These are phyloP conservation scores for Neurospora tetraspora DNA, from an alignment of 495 filamentous ascomycete species.

Conservation along the genomic window DNA sequence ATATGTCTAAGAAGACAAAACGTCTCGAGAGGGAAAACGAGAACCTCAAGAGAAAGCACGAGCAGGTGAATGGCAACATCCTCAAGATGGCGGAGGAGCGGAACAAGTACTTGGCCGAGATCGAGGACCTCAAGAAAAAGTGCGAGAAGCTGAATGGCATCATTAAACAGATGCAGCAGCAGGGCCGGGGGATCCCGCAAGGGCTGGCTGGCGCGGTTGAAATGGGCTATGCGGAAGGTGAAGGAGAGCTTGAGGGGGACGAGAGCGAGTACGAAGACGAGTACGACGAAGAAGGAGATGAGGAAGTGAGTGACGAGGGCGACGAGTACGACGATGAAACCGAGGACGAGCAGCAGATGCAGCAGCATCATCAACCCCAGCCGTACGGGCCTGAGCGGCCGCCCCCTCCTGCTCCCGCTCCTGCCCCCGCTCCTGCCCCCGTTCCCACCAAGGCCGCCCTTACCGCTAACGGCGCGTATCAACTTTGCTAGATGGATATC, in stretches of 20 bases:
- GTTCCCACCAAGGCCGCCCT: conserved; percentile 12
- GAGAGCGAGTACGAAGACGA: conserved; percentile 71
- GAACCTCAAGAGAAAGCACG: conserved; percentile 81
- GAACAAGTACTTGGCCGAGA: conserved; percentile 66
- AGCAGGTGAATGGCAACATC: conserved; percentile 88
- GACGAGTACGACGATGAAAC: conserved; percentile 41
- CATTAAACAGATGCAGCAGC: conserved; percentile 88
- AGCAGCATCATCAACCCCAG: conserved; percentile 40
- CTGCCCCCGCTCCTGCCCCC: conserved; percentile 30
- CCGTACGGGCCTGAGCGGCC: conserved; percentile 45
- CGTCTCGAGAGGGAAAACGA: conserved; percentile 94
- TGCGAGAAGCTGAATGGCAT: conserved; percentile 87
- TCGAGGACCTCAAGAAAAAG: conserved; percentile 76
- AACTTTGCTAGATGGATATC: neutral
- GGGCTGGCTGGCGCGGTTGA: conserved; percentile 47
- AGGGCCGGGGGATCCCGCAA: conserved; percentile 62
- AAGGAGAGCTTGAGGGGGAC: conserved; percentile 51
- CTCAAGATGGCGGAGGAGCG: conserved; percentile 97
- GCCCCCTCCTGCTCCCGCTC: conserved; percentile 38
- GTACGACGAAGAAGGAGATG: conserved; percentile 47
- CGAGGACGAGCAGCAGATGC: conserved; percentile 54
- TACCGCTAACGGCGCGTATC: conserved; percentile 12
- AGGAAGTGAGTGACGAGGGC: conserved; percentile 41
- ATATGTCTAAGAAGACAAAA: conserved; percentile 99
- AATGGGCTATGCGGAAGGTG: conserved; percentile 34